These are phyloP conservation scores for Eucalyptus guilfoylei DNA, from an alignment of 345 rosid genomes.

Conservation along the genomic window DNA sequence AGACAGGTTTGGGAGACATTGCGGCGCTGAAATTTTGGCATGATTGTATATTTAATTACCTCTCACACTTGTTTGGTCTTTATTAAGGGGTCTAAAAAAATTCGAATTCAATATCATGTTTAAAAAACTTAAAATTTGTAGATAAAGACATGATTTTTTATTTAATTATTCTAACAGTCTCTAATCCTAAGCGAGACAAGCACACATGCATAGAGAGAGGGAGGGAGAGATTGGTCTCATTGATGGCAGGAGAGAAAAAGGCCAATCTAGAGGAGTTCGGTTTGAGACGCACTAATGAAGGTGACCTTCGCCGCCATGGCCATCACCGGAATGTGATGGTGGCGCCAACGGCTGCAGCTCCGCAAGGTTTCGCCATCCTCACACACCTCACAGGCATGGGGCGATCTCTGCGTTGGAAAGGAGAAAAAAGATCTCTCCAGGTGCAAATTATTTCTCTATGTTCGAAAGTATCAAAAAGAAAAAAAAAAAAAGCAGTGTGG, in stretches of 20 bases:
- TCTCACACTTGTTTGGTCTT: not conserved
- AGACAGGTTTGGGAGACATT: not conserved
- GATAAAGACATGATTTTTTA: too few relatives aligned
- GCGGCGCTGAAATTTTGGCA: not conserved
- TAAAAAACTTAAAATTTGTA: too few relatives aligned
- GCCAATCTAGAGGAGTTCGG: not conserved
- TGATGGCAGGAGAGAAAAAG: not conserved
- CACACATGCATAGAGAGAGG: not conserved
- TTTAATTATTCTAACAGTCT: not conserved
- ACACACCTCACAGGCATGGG: rapidly evolving
- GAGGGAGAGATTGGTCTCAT: not conserved
- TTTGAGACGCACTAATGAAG: not conserved
- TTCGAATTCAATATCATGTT: too few relatives aligned
- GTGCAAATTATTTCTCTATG: not conserved
- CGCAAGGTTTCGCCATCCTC: not conserved
- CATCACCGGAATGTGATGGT: not conserved
- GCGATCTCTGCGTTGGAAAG: not conserved
- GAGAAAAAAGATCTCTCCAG: not conserved
- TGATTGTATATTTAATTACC: too few relatives aligned
- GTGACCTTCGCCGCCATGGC: not conserved
- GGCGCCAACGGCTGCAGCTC: not conserved
- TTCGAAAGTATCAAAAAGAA: not conserved
- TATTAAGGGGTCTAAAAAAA: too few relatives aligned
- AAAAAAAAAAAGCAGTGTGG: not conserved
- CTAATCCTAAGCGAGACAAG: not conserved